phyloP scores from a whole-genome alignment of 805 yeast genomes.

The Nakazawaea pomicola region DNA sequence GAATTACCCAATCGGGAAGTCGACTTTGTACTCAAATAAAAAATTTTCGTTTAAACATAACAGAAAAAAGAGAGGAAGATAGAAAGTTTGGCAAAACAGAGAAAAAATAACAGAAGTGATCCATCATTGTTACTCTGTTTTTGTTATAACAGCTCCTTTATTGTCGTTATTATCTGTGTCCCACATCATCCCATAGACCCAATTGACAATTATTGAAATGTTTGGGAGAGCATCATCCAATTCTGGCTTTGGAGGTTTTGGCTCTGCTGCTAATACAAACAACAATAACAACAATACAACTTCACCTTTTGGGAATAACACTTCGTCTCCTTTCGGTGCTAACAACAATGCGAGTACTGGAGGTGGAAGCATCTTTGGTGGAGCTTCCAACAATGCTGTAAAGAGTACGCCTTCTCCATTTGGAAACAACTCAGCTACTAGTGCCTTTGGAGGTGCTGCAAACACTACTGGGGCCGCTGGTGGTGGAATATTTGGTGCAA shows the following conservation, averaged over 20 bases:
- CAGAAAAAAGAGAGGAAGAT: too few species aligned
- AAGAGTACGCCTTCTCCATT: conserved; percentile 16
- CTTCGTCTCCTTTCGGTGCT: conserved; percentile 33
- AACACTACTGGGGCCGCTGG: conserved; percentile 13
- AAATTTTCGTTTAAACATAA: too few species aligned
- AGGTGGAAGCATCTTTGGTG: conserved; percentile 27
- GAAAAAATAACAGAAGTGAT: too few species aligned
- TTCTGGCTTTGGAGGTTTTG: conserved; percentile 17
- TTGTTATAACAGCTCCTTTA: too few species aligned
- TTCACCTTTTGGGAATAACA: conserved; percentile 15
- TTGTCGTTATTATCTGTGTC: too few species aligned
- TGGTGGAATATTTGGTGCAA: conserved; percentile 25
- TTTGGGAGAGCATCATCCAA: conserved; percentile 33
- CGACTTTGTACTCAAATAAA: too few species aligned
- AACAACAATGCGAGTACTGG: conserved; percentile 11
- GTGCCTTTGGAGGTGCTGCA: conserved; percentile 32
- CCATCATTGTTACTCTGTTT: too few species aligned
- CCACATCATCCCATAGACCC: too few species aligned
- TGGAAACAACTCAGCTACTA: conserved; percentile 23
- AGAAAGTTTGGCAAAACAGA: too few species aligned
- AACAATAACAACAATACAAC: conserved; percentile 15
- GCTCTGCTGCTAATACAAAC: conserved; percentile 17
- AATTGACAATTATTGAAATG: conserved; percentile 22
- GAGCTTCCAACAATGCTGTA: conserved; percentile 10
- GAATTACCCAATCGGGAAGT: too few species aligned